A percentile compares a stretch with the other conserved stretches of the same genome.
Evolutionary conservation across 1,284 basidiomycete species (phyloP).

Genomic region (Porphyrellus sp.): DNA sequence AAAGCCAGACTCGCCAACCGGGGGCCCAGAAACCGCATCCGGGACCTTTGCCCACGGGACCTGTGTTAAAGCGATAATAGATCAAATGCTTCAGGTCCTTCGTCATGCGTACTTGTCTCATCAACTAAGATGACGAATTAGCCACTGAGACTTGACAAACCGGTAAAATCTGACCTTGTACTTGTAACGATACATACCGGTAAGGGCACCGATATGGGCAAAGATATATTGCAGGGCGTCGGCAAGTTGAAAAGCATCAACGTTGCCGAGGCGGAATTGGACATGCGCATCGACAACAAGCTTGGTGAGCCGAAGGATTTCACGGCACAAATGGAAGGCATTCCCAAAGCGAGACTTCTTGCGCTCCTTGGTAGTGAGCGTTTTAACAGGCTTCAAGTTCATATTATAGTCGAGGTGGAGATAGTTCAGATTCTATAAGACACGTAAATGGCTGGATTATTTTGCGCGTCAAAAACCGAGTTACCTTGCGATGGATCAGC

Average conservation of each 20-base stretch:
- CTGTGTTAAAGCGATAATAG: conserved; percentile 99
- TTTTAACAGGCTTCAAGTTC: conserved; percentile 98
- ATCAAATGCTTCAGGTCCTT: conserved; percentile 99
- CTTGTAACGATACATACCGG: conserved; percentile 99
- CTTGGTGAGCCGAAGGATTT: conserved; percentile 96
- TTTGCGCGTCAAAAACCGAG: background rate
- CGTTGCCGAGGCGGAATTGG: conserved; percentile 97
- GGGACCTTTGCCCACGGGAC: conserved; percentile 98
- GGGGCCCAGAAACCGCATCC: conserved; percentile 99
- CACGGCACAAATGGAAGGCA: conserved; percentile 96
- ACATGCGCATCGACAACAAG: conserved; percentile 98
- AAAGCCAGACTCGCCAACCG: conserved; percentile 99
- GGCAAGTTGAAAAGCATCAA: conserved; percentile 98
- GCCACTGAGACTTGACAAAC: background rate
- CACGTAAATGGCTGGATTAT: background rate
- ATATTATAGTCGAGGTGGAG: conserved; percentile 92
- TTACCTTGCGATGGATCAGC: conserved; percentile 93
- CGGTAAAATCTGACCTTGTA: conserved; percentile 71
- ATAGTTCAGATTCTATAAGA: conserved; percentile 85
- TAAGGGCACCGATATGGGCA: conserved; percentile 94
- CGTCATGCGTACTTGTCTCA: conserved; percentile 99
- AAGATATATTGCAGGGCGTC: conserved; percentile 99
- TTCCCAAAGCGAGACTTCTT: conserved; percentile 99
- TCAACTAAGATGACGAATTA: conserved; percentile 53
- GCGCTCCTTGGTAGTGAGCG: conserved; percentile 97